These are phyloP conservation scores for Tranzscheliella williamsii DNA, from an alignment of 1,284 basidiomycete species.

Conservation along the genomic window DNA sequence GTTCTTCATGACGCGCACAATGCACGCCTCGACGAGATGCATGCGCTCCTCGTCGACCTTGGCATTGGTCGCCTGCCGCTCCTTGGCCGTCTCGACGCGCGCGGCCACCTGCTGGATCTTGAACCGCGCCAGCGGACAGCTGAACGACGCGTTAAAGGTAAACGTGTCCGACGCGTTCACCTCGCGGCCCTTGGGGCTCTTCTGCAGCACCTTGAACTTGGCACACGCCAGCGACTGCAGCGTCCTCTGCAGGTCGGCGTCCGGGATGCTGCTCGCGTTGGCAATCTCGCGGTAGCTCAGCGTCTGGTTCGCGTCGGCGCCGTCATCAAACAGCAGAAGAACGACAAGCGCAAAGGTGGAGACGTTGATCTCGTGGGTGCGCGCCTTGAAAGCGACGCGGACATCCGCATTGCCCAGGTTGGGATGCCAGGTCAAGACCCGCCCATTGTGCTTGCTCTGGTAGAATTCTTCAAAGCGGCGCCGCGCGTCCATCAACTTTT, in stretches of 20 bases:
- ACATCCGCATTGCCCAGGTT: constrained; percentile 91
- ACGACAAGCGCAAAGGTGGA: constrained; percentile 88
- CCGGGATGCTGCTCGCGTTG: constrained; percentile 66
- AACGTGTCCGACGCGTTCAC: constrained; percentile 77
- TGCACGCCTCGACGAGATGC: constrained; percentile 83
- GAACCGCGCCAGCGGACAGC: constrained; percentile 79
- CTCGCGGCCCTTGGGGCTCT: constrained; percentile 85
- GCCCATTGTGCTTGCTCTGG: constrained; percentile 81
- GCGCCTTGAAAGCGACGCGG: constrained; percentile 76
- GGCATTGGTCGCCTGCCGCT: constrained; percentile 86
- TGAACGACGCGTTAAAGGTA: constrained; percentile 83
- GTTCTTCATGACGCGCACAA: constrained; percentile 98
- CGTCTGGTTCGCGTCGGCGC: constrained; percentile 5
- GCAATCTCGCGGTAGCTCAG: constrained; percentile 39
- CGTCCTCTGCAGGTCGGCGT: constrained; percentile 81
- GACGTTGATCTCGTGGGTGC: constrained; percentile 87
- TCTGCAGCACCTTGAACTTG: constrained; percentile 91
- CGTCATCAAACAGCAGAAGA: constrained; percentile 80
- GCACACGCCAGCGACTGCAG: constrained; percentile 94
- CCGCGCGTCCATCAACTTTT: constrained; percentile 60
- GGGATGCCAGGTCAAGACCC: constrained; percentile 90
- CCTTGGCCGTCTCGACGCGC: constrained; percentile 82
- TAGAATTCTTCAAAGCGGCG: constrained; percentile 85
- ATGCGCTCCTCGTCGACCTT: constrained; percentile 89
- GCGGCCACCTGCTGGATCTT: constrained; percentile 88